Conservation (phyloP, 208 protist genomes). For the Spongospora subterranea region DNA sequence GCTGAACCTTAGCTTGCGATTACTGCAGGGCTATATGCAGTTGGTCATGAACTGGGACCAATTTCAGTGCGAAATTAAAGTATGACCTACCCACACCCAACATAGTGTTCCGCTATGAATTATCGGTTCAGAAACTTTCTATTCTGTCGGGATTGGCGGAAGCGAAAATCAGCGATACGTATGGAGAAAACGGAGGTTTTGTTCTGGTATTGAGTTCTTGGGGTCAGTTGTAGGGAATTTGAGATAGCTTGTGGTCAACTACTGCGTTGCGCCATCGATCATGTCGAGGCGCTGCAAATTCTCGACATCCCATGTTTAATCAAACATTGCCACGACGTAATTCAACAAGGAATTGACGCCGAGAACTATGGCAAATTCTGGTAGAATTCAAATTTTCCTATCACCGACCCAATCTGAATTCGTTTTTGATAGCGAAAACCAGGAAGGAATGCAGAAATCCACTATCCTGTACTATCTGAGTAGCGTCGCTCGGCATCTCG, state of each 20-base stretch:
- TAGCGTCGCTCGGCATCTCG: not conserved
- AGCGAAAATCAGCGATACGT: slow-evolving; percentile 34
- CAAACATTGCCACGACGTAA: slow-evolving; percentile 40
- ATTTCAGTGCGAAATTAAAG: not conserved
- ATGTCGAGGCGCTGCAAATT: slow-evolving; percentile 49
- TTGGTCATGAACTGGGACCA: not conserved
- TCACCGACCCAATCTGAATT: not conserved
- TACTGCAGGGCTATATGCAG: slow-evolving; percentile 25
- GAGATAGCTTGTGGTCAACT: slow-evolving; percentile 4
- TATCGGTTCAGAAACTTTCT: not conserved
- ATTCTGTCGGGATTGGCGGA: not conserved
- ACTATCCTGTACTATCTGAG: slow-evolving; percentile 6
- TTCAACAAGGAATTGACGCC: slow-evolving; percentile 5
- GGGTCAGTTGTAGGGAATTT: not conserved
- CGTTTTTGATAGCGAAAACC: not conserved
- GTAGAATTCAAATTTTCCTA: not conserved
- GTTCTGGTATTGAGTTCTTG: not conserved
- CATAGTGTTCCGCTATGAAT: not conserved
- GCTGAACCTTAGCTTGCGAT: slow-evolving; percentile 31
- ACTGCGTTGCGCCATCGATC: not conserved
- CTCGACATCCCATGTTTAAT: slow-evolving; percentile 48
- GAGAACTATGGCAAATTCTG: not conserved
- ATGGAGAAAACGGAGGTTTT: not conserved
- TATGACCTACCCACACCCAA: not conserved
- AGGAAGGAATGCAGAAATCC: slow-evolving; percentile 52